Base-by-base conservation (phyloP, 768 basidiomycete species). In the Cystofilobasidium bisporidii region DNA sequence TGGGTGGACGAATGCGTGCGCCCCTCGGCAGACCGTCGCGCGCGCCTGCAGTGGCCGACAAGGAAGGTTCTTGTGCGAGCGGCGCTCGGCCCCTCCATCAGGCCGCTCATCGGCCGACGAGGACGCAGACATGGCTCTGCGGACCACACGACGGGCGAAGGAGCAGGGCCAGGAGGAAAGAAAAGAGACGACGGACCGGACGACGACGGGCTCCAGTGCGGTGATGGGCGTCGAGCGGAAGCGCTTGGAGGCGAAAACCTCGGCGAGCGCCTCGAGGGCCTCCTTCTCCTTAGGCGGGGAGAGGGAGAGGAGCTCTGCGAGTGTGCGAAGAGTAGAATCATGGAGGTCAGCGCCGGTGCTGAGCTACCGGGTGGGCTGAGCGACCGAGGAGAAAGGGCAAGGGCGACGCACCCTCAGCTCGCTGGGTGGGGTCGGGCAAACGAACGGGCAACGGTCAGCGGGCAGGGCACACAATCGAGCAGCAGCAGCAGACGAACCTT, bases 171-270 rank as follows among this genome's bases (percentile, higher is more conserved):
- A 43, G 41, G 41, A 14, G 41, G 41, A 17, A 20, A 60, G 41
- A 26, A 22, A 6, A 0, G 24, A 26, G 59, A 36, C n/a, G 50
- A 69, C 67, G 80, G 94, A 97, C 67, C 91, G 87, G 72, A 91
- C 79, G 83, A 97, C 87, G 77, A 98, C 96, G 62, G 96, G 96
- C 77, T 98, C 94, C 58, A 98, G 84, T 4, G 88, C 85, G 2
- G 85, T 80, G 30, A 97, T 79, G 0, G 93, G 89, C 0, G 93
- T 97, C 47, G 88, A 86, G 71, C 92, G 84, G 81, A 98, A 97
- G 60, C 89, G 87, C 80, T 97, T 97, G 24, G 88, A 88, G 38
- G 86, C 81, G 78, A 94, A 91, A 85, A 93, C 89, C 76, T 94
- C 91, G 2, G 90, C 86, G 72, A 94, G 82, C 9, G 88, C 88